Base-by-base conservation (phyloP, 2,329 filamentous ascomycete species). In the Claviceps lovelessii region DNA sequence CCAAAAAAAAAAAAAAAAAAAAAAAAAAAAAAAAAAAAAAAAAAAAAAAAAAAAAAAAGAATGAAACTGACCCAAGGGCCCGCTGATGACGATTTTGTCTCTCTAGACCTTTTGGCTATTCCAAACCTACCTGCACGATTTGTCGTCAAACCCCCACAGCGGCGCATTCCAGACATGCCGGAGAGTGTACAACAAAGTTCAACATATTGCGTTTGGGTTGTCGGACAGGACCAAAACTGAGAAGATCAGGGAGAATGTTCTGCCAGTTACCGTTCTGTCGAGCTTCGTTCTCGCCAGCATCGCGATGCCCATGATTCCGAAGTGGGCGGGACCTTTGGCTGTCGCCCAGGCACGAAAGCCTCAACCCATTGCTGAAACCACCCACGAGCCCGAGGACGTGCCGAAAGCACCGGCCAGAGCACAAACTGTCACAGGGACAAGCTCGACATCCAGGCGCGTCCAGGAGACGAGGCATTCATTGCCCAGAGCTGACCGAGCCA, bases 91-190 rank as follows among this genome's bases (percentile, higher is more conserved):
- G 17, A 39, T 37, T 4, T 15, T 47, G 9, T 10, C 35, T 13
- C 35, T 58, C 52, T 64, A 93, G 88, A 91, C 88, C 41, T 93
- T 93, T 70, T 93, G 88, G 88, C 78, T 93, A 52, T 90, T 93
- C 69, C 88, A 93, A 71, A 91, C 86, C 5, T 90, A 93, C 66
- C 80, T 93, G 35, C 85, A 88, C 73, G 88, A 93, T 67, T 80
- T 93, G 58, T 80, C 86, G 54, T 74, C 78, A 64, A 86, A 85
- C 56, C 88, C 88, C 2, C 84, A 86, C 66, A 84, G 85, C 58
- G 80, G 84, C 62, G 78, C 85, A 51, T 93, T 93, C 72, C 84
- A 87, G 71, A 91, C 86, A 51, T 91, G 88, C 65, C 81, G 86
- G 57, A 77, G 88, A 64, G 83, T 93, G 61, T 91, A 90, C 73